These are phyloP conservation scores for Sugiyamaella sp. DNA, from an alignment of 1,139 yeast genomes.

Conservation along the genomic window DNA sequence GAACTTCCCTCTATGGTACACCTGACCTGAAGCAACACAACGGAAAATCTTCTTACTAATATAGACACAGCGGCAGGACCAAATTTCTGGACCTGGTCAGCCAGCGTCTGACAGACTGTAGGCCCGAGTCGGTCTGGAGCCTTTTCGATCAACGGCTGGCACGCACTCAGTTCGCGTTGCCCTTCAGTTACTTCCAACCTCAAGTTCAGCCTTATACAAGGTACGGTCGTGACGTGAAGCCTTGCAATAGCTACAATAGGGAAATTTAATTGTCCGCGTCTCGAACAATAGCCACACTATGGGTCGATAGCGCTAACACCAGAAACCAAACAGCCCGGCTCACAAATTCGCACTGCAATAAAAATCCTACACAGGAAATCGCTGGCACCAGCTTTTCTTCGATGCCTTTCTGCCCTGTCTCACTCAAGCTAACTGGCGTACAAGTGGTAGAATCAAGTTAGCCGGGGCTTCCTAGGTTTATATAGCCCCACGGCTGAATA, in stretches of 20 bases:
- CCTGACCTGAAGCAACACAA: no score
- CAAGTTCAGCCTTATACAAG: slow-evolving; percentile 11
- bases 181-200: background rate
- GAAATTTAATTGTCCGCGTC: slow-evolving; percentile 5
- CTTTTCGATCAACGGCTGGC: background rate
- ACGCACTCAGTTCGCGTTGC: background rate
- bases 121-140: no score
- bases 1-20: no score
- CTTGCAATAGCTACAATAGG: slow-evolving; percentile 14
- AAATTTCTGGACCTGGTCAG: no score
- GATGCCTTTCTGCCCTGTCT: background rate
- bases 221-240: background rate
- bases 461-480: slow-evolving; percentile 16
- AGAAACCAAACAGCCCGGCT: background rate
- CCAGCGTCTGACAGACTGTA: no score
- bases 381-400: background rate
- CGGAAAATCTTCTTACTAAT: no score
- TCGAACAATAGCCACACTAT: slow-evolving; percentile 1
- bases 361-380: background rate
- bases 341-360: background rate
- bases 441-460: slow-evolving; percentile 8
- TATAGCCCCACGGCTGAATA: slow-evolving; percentile 18
- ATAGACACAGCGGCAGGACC: no score
- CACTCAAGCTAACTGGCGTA: background rate
- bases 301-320: background rate